phyloP scores from a whole-genome alignment of 257 asterid species.

The Cinchona pubescens region DNA sequence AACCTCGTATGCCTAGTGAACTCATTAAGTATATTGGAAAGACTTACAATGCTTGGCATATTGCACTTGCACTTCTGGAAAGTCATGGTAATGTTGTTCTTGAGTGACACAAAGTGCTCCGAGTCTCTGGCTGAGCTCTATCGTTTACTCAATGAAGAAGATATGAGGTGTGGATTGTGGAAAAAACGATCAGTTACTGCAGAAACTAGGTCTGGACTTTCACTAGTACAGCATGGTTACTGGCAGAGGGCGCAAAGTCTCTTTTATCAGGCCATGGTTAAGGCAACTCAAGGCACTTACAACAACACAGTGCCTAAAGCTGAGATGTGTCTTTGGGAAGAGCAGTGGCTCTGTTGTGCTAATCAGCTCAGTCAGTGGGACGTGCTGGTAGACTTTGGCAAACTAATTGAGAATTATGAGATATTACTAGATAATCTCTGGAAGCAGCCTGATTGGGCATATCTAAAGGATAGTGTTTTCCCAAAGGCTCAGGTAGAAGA shows the following conservation, averaged over 20 bases:
- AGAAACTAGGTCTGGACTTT: slow-evolving; percentile 95
- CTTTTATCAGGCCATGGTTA: slow-evolving; percentile 96
- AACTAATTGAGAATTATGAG: slow-evolving; percentile 88
- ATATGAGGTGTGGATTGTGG: slow-evolving; percentile 99
- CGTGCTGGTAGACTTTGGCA: slow-evolving; percentile 88
- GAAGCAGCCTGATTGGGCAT: slow-evolving; percentile 99
- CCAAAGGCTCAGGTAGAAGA: slow-evolving; percentile 99
- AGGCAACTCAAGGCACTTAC: slow-evolving; percentile 98
- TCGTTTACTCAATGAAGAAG: slow-evolving; percentile 94
- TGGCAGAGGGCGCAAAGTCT: slow-evolving; percentile 99
- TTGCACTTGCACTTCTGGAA: slow-evolving; percentile 84
- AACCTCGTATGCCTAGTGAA: slow-evolving; percentile 99
- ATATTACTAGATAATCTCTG: slow-evolving; percentile 91
- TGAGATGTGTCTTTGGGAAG: slow-evolving; percentile 99
- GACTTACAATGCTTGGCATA: slow-evolving; percentile 99
- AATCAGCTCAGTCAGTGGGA: slow-evolving; percentile 98
- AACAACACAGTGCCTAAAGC: slow-evolving; percentile 96
- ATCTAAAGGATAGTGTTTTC: slow-evolving; percentile 83
- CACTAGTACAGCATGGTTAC: slow-evolving; percentile 98
- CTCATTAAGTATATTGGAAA: slow-evolving; percentile 92
- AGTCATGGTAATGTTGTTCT: slow-evolving; percentile 94
- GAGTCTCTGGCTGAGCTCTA: slow-evolving; percentile 99
- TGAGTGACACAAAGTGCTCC: slow-evolving; percentile 88
- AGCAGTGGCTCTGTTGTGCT: slow-evolving; percentile 96
- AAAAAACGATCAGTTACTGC: slow-evolving; percentile 86